Base-by-base conservation (phyloP, 2,329 filamentous ascomycete genomes). In the Cordyceps cicadae region DNA sequence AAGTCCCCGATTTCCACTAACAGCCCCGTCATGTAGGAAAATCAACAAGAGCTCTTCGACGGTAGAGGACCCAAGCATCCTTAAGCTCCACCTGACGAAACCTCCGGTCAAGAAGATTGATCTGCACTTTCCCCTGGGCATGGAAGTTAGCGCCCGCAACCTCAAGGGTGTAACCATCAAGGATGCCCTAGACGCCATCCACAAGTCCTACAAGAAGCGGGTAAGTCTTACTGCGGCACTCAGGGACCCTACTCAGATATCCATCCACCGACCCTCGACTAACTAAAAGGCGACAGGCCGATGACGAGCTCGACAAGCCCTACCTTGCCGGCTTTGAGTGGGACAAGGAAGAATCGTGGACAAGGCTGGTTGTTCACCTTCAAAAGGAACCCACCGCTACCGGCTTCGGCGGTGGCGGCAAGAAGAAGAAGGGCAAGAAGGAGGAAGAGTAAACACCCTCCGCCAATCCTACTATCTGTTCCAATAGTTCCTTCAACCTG, bases 171-270 rank as follows among this genome's bases (percentile, higher is more conserved):
- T 97, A 67, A 97, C 93, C 61, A 93, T 97, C 81, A 97, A 97
- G 81, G 93, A 97, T 76, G 92, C 92, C 62, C 74, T 96, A 74
- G 92, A 97, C 74, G 93, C 91, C 70, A 97, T 97, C 77, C 82
- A 96, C 82, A 97, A 96, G 81, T 85, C 89, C 68, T 96, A 90
- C 82, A 96, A 95, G 84, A 97, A 97, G 86, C 88, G 92, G 84
- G 93, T 92, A 76, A 68, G 85, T 74, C 50, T 15, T 53, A 15
- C 17, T 32, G 32, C 39, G 7, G 53, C 45, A 26, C 46, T 49
- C 24, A n/a, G 11, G 14, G n/a, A 39, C 8, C 37, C 43, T n/a
- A 19, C 14, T 1, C 29, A 29, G 8, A 2, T 37, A 37, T 37
- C 29, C 29, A 37, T 37, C 5, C 9, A 12, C 9, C n/a, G 12